Percentiles rank a stretch among this genome's conserved stretches.
Evolutionary conservation across 495 filamentous ascomycete species (phyloP).

Genomic region (Podospora fimiseda): DNA sequence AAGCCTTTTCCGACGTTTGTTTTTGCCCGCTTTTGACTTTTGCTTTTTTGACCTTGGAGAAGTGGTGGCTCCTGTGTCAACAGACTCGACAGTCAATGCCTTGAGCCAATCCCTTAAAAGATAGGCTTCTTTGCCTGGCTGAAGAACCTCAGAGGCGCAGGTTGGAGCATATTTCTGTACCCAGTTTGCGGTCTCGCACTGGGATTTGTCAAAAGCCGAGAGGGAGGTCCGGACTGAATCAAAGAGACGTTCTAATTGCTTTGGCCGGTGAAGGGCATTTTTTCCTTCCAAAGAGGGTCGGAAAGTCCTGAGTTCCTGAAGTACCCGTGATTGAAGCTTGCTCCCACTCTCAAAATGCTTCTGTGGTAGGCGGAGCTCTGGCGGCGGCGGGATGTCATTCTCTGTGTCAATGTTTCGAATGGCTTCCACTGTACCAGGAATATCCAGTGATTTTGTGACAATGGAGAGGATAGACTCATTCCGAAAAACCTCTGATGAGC

Average conservation of each 20-base stretch:
- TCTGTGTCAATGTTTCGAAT: slow-evolving; percentile 30
- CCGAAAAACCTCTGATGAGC: slow-evolving; percentile 33
- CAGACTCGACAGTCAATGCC: slow-evolving; percentile 62
- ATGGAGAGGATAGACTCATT: slow-evolving; percentile 40
- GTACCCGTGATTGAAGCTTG: slow-evolving; percentile 38
- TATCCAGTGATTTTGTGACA: slow-evolving; percentile 27
- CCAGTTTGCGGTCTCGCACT: slow-evolving; percentile 73
- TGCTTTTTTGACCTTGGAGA: slow-evolving; percentile 26
- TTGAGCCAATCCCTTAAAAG: slow-evolving; percentile 82
- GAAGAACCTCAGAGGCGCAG: slow-evolving; percentile 65
- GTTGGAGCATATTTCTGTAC: slow-evolving; percentile 78
- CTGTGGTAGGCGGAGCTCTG: slow-evolving; percentile 39
- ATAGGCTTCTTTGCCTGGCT: slow-evolving; percentile 61
- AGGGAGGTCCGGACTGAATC: slow-evolving; percentile 51
- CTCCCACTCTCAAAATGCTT: slow-evolving; percentile 46
- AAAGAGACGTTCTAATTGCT: slow-evolving; percentile 56
- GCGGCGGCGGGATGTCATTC: slow-evolving; percentile 31
- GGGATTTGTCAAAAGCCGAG: slow-evolving; percentile 73
- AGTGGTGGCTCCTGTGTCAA: slow-evolving; percentile 59
- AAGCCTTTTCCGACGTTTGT: slow-evolving; percentile 64
- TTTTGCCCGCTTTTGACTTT: slow-evolving; percentile 50
- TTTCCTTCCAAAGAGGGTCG: slow-evolving; percentile 4
- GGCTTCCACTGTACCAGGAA: slow-evolving; percentile 18
- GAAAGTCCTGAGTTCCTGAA: slow-evolving; percentile 26
- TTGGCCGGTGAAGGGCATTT: too few species aligned